Conservation (phyloP, 2,329 filamentous ascomycete genomes). For the Colletotrichum sp. region DNA sequence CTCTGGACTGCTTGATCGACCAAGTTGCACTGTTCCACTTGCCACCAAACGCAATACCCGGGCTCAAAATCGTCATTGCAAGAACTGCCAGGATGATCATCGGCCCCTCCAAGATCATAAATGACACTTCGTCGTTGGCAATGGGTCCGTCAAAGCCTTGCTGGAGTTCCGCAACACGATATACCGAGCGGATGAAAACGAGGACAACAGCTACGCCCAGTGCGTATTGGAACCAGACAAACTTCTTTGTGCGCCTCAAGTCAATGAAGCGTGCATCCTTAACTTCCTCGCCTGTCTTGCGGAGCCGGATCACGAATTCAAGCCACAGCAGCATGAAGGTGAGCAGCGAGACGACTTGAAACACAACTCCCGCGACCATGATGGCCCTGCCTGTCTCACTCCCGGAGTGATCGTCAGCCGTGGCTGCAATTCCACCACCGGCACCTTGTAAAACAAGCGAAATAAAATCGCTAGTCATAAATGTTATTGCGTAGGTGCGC, state of each 20-base stretch:
- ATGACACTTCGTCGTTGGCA: slow-evolving; percentile 48
- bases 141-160: slow-evolving; percentile 58
- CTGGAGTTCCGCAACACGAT: slow-evolving; percentile 62
- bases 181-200: slow-evolving; percentile 62
- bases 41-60: slow-evolving; percentile 24
- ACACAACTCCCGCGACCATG: neutral
- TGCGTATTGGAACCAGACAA: neutral
- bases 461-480: slow-evolving; percentile 61
- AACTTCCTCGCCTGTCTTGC: slow-evolving; percentile 23
- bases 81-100: slow-evolving; percentile 36
- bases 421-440: slow-evolving; percentile 50
- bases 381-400: neutral
- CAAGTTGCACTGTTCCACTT: neutral
- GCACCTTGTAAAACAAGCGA: slow-evolving; percentile 60
- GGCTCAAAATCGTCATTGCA: slow-evolving; percentile 34
- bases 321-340: neutral
- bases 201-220: slow-evolving; percentile 50
- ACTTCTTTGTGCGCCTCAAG: neutral
- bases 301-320: neutral
- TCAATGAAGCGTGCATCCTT: neutral
- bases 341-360: neutral
- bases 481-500: slow-evolving; percentile 57
- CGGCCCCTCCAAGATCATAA: slow-evolving; percentile 50
- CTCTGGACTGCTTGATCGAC: neutral
- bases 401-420: slow-evolving; percentile 36